A percentile compares a stretch with the other conserved stretches of the same genome.
These are phyloP conservation scores for Candida khao-thaluensis DNA, from an alignment of 805 yeast genomes.

Conservation along the genomic window DNA sequence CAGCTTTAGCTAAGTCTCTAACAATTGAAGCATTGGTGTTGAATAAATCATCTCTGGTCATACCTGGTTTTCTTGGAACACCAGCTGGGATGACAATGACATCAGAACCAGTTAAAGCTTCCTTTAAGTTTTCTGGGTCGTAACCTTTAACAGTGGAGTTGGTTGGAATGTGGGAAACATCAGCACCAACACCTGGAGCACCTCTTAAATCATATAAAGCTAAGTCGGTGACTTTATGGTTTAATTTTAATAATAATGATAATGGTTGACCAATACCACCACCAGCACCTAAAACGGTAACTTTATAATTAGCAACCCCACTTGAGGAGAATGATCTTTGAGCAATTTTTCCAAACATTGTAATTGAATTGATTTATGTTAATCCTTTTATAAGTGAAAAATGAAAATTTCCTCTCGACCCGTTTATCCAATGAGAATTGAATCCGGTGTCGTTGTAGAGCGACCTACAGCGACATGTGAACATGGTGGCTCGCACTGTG, in stretches of 20 bases:
- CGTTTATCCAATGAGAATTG: conserved; percentile 1
- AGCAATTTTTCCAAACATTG: conserved; percentile 58
- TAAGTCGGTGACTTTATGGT: conserved; percentile 83
- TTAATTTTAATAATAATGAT: conserved; percentile 68
- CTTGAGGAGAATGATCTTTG: conserved; percentile 68
- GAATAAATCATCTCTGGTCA: conserved; percentile 97
- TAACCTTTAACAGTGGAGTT: conserved; percentile 85
- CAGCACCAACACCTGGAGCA: conserved; percentile 97
- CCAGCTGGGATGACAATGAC: conserved; percentile 95
- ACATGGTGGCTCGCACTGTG: too few relatives aligned
- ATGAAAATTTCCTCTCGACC: conserved; percentile 6
- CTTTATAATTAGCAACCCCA: conserved; percentile 64
- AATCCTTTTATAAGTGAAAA: conserved; percentile 5
- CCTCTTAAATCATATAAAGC: conserved; percentile 86
- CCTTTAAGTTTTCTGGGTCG: conserved; percentile 73
- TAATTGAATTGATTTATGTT: conserved; percentile 6
- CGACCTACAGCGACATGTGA: background rate
- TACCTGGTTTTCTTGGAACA: conserved; percentile 98
- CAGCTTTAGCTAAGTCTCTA: conserved; percentile 84
- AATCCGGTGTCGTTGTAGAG: background rate
- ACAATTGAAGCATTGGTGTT: conserved; percentile 95
- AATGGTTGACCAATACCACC: conserved; percentile 88
- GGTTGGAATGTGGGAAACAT: conserved; percentile 90
- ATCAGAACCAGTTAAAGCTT: conserved; percentile 76
- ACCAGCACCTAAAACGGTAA: conserved; percentile 78